Evolutionary conservation across 169 alveolate species (phyloP), one percentile per base, ranked within the genome.

Genomic region (Blepharisma undulans): DNA sequence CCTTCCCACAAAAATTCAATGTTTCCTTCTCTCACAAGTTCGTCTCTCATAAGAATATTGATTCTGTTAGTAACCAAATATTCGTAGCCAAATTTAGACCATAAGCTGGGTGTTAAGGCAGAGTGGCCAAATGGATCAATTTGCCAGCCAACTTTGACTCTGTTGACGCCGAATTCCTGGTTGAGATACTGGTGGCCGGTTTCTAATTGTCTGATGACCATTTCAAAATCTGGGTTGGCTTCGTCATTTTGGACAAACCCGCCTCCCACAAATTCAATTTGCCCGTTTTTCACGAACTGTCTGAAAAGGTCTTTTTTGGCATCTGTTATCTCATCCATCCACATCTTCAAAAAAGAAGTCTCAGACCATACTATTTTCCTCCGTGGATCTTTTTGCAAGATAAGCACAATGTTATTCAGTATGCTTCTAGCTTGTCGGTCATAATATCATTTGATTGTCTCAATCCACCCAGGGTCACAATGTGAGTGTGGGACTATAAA

Each of bases 91-190:
- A 95, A 93, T 89, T 95, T 87, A 22, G 93, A 84, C 29, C 93
- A 91, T 59, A 96, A 25, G 59, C 92, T 88, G 3, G 97, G 97
- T 72, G 93, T 95, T 4, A 94, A 72, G 10, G 91, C 82, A 59
- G 96, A 92, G 91, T 96, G 97, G 0, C 99, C 99, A 92, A 98
- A 98, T 22, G 98, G 98, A 88, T 98, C 99, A 33, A 98, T 85
- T 90, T 97, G 95, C 98, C 98, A 98, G 6, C 97, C 99, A 19
- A 97, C 93, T 78, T 92, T 87, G 59, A 98, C 98, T 27, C 60
- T 22, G 25, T 29, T 85, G 3, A 94, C 87, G 8, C 90, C 92
- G 72, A 97, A 96, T 33, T 91, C 92, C 22, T 93, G 95, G 59
- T 76, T 10, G n/a, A 95, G 90, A 91, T 92, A 95, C n/a, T 87